Conservation (phyloP, 176 grass and related monocot species). For the Musa itinerans region DNA sequence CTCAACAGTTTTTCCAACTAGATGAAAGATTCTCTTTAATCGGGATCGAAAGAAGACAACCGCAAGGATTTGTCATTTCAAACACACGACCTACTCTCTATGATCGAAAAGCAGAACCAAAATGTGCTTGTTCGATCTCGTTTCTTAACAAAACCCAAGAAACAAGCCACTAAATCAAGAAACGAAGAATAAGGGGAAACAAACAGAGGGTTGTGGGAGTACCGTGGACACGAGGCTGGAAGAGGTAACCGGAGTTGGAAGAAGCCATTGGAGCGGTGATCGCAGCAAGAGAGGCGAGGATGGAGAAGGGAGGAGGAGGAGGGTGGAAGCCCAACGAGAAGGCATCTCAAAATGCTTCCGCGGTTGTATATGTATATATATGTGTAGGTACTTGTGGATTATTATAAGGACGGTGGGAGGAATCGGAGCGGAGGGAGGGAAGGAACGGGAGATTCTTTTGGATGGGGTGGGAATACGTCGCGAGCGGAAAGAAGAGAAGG, state of each 20-base stretch:
- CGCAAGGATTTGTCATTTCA: no score
- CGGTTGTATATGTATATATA: not conserved
- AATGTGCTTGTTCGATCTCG: no score
- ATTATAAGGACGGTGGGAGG: no score
- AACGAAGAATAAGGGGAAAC: no score
- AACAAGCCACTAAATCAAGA: not conserved
- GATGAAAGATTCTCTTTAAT: no score
- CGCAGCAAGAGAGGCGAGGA: not conserved
- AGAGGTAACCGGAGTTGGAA: not conserved
- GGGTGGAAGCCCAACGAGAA: not conserved
- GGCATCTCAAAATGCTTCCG: slow-evolving; percentile 6
- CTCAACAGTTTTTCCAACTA: no score
- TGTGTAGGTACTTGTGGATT: no score
- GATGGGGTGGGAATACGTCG: not conserved
- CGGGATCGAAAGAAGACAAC: no score
- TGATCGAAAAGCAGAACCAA: no score
- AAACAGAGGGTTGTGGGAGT: no score
- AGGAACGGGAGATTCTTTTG: not conserved
- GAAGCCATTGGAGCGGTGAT: not conserved
- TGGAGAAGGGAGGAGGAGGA: not conserved
- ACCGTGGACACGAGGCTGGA: not conserved
- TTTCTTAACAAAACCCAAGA: not conserved
- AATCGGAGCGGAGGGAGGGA: not conserved
- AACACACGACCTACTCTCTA: no score
- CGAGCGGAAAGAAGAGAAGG: not conserved